Evolutionary conservation across 2,329 filamentous ascomycete genomes (phyloP).

Genomic region (Chalara sp.): DNA sequence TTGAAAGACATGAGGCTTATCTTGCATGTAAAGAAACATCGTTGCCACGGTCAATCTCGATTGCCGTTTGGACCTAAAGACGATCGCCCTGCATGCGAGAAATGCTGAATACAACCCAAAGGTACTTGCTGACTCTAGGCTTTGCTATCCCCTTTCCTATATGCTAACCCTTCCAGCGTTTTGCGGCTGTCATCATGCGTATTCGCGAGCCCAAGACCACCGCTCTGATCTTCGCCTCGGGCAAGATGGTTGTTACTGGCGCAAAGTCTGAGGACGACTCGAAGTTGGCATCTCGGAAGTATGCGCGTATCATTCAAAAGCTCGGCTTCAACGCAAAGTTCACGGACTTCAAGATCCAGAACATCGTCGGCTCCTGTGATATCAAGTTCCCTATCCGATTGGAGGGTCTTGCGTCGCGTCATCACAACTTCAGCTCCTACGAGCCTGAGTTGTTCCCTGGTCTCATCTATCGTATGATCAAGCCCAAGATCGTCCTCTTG

Average conservation of each 20-base stretch:
- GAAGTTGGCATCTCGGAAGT: conserved; percentile 94
- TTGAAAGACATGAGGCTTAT: conserved; percentile 43
- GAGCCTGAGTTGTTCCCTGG: conserved; percentile 98
- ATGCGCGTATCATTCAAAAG: conserved; percentile 98
- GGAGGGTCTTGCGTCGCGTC: conserved; percentile 89
- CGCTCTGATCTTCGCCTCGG: conserved; percentile 92
- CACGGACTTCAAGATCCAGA: conserved; percentile 99
- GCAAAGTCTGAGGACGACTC: conserved; percentile 97
- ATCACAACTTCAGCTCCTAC: conserved; percentile 99
- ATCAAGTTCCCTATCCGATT: conserved; percentile 99
- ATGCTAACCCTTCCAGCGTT: conserved; percentile 61
- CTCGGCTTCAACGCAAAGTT: conserved; percentile 99
- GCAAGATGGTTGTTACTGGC: conserved; percentile 99
- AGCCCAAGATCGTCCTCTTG: conserved; percentile 95
- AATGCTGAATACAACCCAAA: conserved; percentile 99
- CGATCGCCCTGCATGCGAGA: conserved; percentile 93
- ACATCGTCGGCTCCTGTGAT: conserved; percentile 97
- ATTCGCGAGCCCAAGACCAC: conserved; percentile 99
- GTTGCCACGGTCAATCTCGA: conserved; percentile 98
- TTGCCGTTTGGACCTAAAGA: conserved; percentile 96
- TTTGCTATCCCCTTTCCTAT: conserved; percentile 35
- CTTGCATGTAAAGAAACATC: conserved; percentile 72
- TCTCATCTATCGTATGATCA: conserved; percentile 99
- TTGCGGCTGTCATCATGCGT: conserved; percentile 98
- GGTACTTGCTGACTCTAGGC: conserved; percentile 51